Evolutionary conservation across 805 yeast species (phyloP), one percentile per base, ranked within the genome.

Genomic region (Trichomonascus vanleenenianus): DNA sequence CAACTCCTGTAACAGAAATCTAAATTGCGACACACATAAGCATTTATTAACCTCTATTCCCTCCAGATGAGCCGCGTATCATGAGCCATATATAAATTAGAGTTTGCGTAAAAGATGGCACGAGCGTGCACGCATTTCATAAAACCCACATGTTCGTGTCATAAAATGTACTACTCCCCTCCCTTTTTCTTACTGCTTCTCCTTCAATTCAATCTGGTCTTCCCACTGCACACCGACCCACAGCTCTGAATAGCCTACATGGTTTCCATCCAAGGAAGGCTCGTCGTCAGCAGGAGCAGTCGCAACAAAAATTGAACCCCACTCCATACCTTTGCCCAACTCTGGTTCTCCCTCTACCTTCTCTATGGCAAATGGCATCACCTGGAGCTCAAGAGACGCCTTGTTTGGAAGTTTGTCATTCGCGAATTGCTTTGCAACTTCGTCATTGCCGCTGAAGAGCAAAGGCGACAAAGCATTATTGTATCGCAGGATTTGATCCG

Each of bases 291-390:
- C 11, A 52, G 78, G 81, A 6, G 65, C 63, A 54, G 85, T 88
- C 0, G 96, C 85, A 1, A 91, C 84, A 20, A 86, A 67, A 27
- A 93, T 84, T 0, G 97, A 85, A 1, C 97, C 97, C 98, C 98
- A 93, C 51, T 91, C 94, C 95, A 91, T 91, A 10, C 97, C 97
- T 31, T 78, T 78, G 37, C 74, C 56, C 2, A 84, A 67, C 56
- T 61, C 67, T 12, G 62, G 57, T 25, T 66, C 63, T 37, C 70
- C 71, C 59, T 91, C 97, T 39, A 93, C 70, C 56, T 86, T 91
- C 42, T 85, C 70, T 44, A 93, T 91, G 44, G 88, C 78, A 60
- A 86, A 86, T 2, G 98, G 98, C 97, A 91, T 91, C 45, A 93
- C 63, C 61, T 93, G 98, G 47, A 91, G 66, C 63, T 93, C 98